These are phyloP conservation scores for Solanum chilense DNA, from an alignment of 257 asterid genomes.

Conservation along the genomic window DNA sequence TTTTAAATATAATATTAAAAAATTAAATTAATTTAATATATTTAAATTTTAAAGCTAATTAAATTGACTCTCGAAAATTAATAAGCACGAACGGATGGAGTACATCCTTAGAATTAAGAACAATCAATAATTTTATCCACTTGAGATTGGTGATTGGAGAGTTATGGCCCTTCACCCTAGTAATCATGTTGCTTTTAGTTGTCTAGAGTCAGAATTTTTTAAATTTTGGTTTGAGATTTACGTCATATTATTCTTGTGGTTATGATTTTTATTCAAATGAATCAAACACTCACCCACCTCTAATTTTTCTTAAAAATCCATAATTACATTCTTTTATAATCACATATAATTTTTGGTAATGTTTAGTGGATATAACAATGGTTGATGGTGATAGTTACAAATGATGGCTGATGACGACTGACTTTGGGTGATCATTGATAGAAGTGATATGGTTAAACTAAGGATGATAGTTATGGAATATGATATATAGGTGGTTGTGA, in stretches of 20 bases:
- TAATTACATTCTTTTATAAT: not conserved
- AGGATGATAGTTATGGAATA: not conserved
- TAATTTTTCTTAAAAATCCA: not conserved
- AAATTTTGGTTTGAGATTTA: not conserved
- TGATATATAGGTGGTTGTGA: not conserved
- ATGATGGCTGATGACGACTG: not conserved
- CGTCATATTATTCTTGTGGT: not conserved
- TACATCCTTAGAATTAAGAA: not conserved
- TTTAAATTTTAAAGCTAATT: not conserved
- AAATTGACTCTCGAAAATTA: not conserved
- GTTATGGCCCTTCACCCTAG: not conserved
- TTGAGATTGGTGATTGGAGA: not conserved
- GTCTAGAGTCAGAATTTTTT: not conserved
- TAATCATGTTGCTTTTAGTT: not conserved
- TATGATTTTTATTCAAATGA: not conserved
- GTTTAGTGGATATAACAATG: not conserved
- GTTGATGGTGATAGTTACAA: not conserved
- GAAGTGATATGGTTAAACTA: too few relatives aligned
- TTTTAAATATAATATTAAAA: too few relatives aligned
- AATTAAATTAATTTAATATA: too few relatives aligned
- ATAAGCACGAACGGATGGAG: not conserved
- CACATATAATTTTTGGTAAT: not conserved
- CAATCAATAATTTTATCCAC: not conserved
- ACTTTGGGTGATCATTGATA: too few relatives aligned
- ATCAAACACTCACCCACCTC: not conserved